phyloP scores from a whole-genome alignment of 2,329 filamentous ascomycete species.

The Cladosporium sp. region DNA sequence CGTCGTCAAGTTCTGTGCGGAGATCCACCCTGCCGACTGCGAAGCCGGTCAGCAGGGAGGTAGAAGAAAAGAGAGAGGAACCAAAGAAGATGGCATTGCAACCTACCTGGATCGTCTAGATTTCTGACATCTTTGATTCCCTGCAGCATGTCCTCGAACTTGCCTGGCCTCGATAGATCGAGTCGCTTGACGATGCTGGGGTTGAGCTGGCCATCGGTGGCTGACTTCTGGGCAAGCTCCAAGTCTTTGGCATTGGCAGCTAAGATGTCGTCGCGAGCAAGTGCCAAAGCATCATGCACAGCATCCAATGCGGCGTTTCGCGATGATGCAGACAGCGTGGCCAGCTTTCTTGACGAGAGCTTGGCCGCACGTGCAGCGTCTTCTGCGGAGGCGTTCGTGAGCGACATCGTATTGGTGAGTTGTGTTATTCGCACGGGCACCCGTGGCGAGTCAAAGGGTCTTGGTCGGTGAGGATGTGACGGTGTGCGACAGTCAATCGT shows the following conservation, averaged over 20 bases:
- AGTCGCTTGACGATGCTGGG: slow-evolving; percentile 82
- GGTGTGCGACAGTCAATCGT: not conserved
- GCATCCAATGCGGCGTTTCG: slow-evolving; percentile 82
- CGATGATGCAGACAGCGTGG: slow-evolving; percentile 68
- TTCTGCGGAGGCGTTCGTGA: slow-evolving; percentile 77
- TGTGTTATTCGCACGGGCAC: not conserved
- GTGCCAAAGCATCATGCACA: slow-evolving; percentile 72
- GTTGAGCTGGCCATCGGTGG: slow-evolving; percentile 69
- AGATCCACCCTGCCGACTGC: slow-evolving; percentile 79
- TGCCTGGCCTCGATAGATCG: slow-evolving; percentile 79
- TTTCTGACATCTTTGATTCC: slow-evolving; percentile 84
- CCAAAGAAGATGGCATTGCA: not conserved
- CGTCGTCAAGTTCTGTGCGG: slow-evolving; percentile 80
- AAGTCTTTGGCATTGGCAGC: slow-evolving; percentile 84
- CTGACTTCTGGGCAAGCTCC: slow-evolving; percentile 66
- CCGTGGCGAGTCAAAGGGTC: not conserved
- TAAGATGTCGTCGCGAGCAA: slow-evolving; percentile 70
- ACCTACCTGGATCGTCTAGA: slow-evolving; percentile 78
- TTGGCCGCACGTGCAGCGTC: slow-evolving; percentile 76
- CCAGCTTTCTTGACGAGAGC: slow-evolving; percentile 74
- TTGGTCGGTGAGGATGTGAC: not conserved
- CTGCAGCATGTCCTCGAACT: slow-evolving; percentile 97
- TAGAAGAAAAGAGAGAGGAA: slow-evolving; percentile 4
- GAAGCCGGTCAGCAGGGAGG: slow-evolving; percentile 26
- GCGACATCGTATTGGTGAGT: slow-evolving; percentile 60